Evolutionary conservation across 1,284 basidiomycete genomes (phyloP).

Genomic region (Erythrobasidium hasegawianum): DNA sequence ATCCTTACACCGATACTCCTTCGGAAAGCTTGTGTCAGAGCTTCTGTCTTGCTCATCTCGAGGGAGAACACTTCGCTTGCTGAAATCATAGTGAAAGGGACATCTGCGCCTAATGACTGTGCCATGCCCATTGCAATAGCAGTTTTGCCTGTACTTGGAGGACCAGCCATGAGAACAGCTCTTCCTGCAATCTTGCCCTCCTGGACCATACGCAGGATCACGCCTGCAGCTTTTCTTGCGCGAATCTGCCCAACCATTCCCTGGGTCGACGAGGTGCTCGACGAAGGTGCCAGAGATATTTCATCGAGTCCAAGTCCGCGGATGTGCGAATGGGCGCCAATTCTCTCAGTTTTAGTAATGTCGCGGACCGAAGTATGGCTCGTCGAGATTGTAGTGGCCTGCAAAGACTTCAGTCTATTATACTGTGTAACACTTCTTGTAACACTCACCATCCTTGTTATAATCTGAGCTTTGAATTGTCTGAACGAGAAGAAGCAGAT

Average conservation of each 20-base stretch:
- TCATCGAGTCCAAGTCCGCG: constrained; percentile 88
- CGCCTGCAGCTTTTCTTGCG: constrained; percentile 91
- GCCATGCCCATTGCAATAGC: constrained; percentile 98
- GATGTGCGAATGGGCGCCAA: constrained; percentile 97
- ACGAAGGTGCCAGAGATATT: constrained; percentile 65
- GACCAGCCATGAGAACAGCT: constrained; percentile 92
- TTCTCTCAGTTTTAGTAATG: constrained; percentile 93
- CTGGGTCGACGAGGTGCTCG: constrained; percentile 54
- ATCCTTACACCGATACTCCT: constrained; percentile 94
- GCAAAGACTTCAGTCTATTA: neutral
- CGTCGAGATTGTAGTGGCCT: constrained; percentile 53
- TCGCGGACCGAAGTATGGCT: constrained; percentile 59
- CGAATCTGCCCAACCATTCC: constrained; percentile 96
- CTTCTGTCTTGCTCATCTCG: constrained; percentile 95
- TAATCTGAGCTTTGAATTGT: neutral
- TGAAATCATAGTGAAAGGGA: constrained; percentile 95
- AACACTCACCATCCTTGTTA: neutral
- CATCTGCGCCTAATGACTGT: constrained; percentile 84
- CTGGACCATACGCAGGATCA: constrained; percentile 97
- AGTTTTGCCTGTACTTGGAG: constrained; percentile 93
- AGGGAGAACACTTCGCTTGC: constrained; percentile 96
- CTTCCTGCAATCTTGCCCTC: constrained; percentile 90
- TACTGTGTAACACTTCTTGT: neutral
- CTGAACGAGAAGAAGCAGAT: neutral
- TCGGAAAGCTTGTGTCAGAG: constrained; percentile 91